These are phyloP conservation scores for Actinomortierella ambigua DNA, from an alignment of 371 early-diverging fungal genomes.

Conservation along the genomic window DNA sequence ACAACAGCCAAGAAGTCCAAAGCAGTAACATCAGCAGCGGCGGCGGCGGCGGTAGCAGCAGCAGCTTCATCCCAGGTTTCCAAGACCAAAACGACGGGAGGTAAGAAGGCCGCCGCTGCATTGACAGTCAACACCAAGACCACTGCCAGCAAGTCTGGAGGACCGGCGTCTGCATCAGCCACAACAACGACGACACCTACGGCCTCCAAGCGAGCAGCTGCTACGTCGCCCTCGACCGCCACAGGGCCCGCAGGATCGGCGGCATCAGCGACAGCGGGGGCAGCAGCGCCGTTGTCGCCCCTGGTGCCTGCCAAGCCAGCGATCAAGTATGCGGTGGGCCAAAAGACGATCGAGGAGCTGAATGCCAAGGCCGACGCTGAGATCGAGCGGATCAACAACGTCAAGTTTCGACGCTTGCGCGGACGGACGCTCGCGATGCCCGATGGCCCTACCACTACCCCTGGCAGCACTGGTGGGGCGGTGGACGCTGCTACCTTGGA, in stretches of 20 bases:
- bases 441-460: background rate
- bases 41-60: no score
- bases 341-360: constrained; percentile 36
- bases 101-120: no score
- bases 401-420: constrained; percentile 41
- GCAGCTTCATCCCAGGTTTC: no score
- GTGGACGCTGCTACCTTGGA: background rate
- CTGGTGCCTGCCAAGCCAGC: constrained; percentile 36
- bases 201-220: no score
- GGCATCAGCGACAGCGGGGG: constrained; percentile 7
- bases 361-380: constrained; percentile 28
- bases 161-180: no score
- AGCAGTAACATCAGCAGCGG: no score
- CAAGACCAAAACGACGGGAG: no score
- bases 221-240: background rate
- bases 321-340: constrained; percentile 41
- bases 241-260: background rate
- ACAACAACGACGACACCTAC: no score
- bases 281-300: constrained; percentile 23
- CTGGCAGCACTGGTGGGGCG: background rate
- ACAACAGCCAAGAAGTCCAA: constrained; percentile 1
- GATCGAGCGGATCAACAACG: constrained; percentile 31
- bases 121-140: no score
- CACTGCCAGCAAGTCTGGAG: no score
- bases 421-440: constrained; percentile 44